phyloP scores from a whole-genome alignment of 352 stramenopile species.

The Globisporangium radiosum region DNA sequence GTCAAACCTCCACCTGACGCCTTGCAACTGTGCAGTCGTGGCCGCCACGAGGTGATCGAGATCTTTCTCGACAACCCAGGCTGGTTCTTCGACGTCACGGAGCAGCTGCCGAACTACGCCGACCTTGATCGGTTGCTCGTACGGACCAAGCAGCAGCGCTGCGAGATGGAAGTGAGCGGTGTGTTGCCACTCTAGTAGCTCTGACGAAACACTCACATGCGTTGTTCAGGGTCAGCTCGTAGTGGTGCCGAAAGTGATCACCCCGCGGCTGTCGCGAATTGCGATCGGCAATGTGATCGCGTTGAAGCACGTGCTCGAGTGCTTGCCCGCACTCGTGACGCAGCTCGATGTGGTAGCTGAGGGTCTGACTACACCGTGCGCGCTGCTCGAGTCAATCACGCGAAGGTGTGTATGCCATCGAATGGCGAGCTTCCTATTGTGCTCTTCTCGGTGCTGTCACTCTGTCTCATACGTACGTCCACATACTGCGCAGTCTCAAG shows the following conservation, averaged over 20 bases:
- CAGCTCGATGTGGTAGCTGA: slow-evolving; percentile 34
- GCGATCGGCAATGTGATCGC: slow-evolving; percentile 76
- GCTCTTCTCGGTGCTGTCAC: no score
- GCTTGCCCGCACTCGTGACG: slow-evolving; percentile 41
- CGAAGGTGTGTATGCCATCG: slow-evolving; percentile 25
- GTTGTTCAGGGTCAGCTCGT: slow-evolving; percentile 58
- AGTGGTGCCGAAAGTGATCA: slow-evolving; percentile 72
- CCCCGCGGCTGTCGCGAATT: slow-evolving; percentile 53
- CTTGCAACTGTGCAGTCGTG: slow-evolving; percentile 25
- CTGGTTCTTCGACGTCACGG: slow-evolving; percentile 78
- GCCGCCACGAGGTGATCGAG: slow-evolving; percentile 60
- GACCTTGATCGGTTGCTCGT: slow-evolving; percentile 77
- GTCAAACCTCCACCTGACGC: neutral
- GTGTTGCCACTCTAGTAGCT: no score
- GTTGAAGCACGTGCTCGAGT: slow-evolving; percentile 78
- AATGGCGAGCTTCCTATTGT: no score
- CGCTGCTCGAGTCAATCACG: slow-evolving; percentile 59
- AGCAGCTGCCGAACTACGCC: slow-evolving; percentile 61
- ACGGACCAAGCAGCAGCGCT: neutral
- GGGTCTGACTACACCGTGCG: slow-evolving; percentile 27
- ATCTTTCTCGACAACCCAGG: slow-evolving; percentile 74
- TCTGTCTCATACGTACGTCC: no score
- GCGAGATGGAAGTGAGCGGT: neutral
- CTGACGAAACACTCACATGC: neutral
- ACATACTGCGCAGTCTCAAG: slow-evolving; percentile 24